Evolutionary conservation across 208 protist species (phyloP), one percentile per base, ranked within the genome.

Genomic region (Acanthamoeba sp.): DNA sequence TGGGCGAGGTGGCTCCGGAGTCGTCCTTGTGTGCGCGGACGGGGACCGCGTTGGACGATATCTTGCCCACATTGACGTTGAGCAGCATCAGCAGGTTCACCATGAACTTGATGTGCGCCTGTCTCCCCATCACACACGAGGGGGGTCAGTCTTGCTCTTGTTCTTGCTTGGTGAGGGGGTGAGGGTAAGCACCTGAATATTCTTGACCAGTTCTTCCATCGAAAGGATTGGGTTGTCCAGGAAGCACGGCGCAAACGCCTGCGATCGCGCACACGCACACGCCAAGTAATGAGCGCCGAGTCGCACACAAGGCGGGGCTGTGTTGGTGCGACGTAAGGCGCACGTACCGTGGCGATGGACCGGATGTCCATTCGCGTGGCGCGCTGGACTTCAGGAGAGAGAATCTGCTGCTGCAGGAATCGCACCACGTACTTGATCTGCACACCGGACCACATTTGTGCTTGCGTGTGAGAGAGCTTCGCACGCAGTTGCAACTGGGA

Each of bases 1-100:
- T 50, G 45, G 45, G 45, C 10, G 45, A 50, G 18, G 45, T 14
- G 5, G 45, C 10, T 1, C 45, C 45, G 45, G 0, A 6, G 55
- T 62, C 55, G 55, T 76, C 66, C 66, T 76, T 76, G 22, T 29
- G 62, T 20, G 16, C n/a, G 66, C 66, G 66, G n/a, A 40, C 36
- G 16, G 66, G 66, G 1, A 76, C 66, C 9, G 66, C 66, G 66
- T 76, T 29, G 16, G 66, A 76, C n/a, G 66, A 76, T 32, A 76
- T 76, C n/a, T n/a, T 16, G 6, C 66, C 66, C n/a, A 76, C 78
- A 18, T 88, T 88, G 78, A 88, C 78, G 50, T 88, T 88, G 45
- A 88, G 40, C 45, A 88, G 42, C 78, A 88, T 88, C 78, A 88
- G 50, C 78, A 88, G 42, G n/a, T 88, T 88, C 78, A 88, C 78